Conservation (phyloP, 2,329 filamentous ascomycete species). For the Parafenestella ontariensis region DNA sequence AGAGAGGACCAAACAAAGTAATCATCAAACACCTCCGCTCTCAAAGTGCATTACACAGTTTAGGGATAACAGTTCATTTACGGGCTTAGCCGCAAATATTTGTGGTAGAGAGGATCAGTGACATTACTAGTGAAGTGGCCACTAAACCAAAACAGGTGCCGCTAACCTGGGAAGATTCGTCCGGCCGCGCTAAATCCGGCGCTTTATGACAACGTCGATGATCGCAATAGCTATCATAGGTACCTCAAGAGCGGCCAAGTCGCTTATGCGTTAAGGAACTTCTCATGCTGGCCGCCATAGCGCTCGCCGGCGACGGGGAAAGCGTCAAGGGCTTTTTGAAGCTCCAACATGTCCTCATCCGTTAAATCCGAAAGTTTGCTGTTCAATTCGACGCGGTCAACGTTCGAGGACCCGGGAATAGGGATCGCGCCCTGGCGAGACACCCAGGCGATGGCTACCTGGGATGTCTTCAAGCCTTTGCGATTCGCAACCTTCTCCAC, state of each 20-base stretch:
- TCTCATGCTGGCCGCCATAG: conserved; percentile 16
- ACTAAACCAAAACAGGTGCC: too few species aligned
- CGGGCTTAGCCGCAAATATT: too few species aligned
- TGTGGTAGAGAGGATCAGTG: too few species aligned
- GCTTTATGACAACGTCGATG: too few species aligned
- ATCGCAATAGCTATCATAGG: neutral
- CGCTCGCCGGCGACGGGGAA: conserved; percentile 14
- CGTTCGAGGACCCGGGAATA: conserved; percentile 67
- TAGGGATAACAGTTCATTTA: too few species aligned
- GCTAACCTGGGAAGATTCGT: too few species aligned
- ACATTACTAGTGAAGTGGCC: too few species aligned
- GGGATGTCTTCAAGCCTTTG: conserved; percentile 64
- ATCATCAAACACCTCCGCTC: too few species aligned
- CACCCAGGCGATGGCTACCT: conserved; percentile 71
- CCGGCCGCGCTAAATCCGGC: too few species aligned
- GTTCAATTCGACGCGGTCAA: conserved; percentile 64
- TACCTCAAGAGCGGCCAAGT: too few species aligned
- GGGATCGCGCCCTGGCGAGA: conserved; percentile 63
- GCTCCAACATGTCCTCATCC: neutral
- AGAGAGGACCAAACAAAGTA: too few species aligned
- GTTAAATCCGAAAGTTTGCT: conserved; percentile 53
- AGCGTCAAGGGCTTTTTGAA: neutral
- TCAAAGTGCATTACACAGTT: too few species aligned
- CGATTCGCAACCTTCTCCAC: conserved; percentile 65
- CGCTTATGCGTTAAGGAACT: conserved; percentile 13